Evolutionary conservation across 495 filamentous ascomycete genomes (phyloP).

Genomic region (Paragyromitra xinjiangensis): DNA sequence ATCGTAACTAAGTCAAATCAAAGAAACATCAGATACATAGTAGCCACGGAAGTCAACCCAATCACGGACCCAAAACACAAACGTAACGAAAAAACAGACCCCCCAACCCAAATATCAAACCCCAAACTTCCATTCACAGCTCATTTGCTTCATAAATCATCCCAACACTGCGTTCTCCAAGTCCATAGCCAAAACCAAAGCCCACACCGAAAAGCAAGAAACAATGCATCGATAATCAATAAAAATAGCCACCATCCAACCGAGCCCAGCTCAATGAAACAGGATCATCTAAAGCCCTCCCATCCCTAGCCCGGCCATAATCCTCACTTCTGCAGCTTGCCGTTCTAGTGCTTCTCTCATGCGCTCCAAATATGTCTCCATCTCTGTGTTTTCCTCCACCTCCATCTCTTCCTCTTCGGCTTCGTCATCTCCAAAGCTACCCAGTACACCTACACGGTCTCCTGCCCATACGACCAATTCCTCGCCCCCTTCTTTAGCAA

Average conservation of each 20-base stretch:
- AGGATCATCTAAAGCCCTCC: constrained; percentile 15
- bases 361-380: constrained; percentile 35
- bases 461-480: constrained; percentile 83
- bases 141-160: constrained; percentile 4
- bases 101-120: background rate
- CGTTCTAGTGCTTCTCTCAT: constrained; percentile 43
- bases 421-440: constrained; percentile 63
- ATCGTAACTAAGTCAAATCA: background rate
- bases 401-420: constrained; percentile 62
- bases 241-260: background rate
- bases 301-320: constrained; percentile 43
- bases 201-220: background rate
- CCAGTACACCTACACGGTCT: constrained; percentile 76
- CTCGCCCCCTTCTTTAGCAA: constrained; percentile 67
- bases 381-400: constrained; percentile 50
- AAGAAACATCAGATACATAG: background rate
- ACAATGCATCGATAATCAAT: background rate
- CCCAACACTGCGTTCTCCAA: background rate
- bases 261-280: constrained; percentile 6
- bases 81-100: background rate
- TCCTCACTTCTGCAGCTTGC: constrained; percentile 50
- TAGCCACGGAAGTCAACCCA: background rate
- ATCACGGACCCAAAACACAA: background rate
- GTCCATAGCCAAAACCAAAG: background rate
- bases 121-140: constrained; percentile 1